Base-by-base conservation (phyloP, 1,139 yeast species). In the Groenewaldozyma auringiensis region DNA sequence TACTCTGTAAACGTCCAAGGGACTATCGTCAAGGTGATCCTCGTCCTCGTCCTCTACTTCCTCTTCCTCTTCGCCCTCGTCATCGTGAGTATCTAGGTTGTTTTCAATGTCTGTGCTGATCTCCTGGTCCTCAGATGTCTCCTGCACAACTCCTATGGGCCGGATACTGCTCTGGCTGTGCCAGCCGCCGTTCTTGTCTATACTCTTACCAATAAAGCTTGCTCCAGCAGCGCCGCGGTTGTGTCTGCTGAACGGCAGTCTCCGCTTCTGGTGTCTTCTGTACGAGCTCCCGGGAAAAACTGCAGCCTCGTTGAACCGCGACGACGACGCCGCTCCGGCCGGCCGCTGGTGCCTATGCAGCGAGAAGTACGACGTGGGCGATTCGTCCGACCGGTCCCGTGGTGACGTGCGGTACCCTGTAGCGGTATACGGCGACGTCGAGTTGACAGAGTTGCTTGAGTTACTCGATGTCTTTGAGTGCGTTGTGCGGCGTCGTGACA, bases 381-480 rank as follows among this genome's bases (percentile, higher is more conserved):
- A 16, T 9, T 35, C 22, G 25, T 35, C 38, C 6, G 29, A 25
- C 22, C 14, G 11, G 38, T 20, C 38, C 21, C 25, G 38, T 9
- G 38, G 25, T 14, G 38, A 17, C n/a, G n/a, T 16, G 21, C 38
- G 8, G 9, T 18, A 6, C 8, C 25, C 4, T 9, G 21, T 21
- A 25, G 29, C 25, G 6, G 21, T 20, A 35, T 18, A 20, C 9
- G 38, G 25, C n/a, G 38, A 35, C 4, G 11, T 20, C 14, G 58
- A 52, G 38, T 48, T 51, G 21, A 54, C 47, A 11, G 65, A 61
- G 4, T 60, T 53, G 39, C 61, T 59, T 2, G 65, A 60, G 0
- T 63, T 59, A 29, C 64, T 60, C 2, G 66, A 61, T 2, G 64
- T 56, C 44, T 62, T 59, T 3, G 65, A 58, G 33, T 59, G 55